Percentiles rank a stretch among this genome's conserved stretches.
Conservation (phyloP, 495 filamentous ascomycete genomes). For the Tuber microsphaerosporum region DNA sequence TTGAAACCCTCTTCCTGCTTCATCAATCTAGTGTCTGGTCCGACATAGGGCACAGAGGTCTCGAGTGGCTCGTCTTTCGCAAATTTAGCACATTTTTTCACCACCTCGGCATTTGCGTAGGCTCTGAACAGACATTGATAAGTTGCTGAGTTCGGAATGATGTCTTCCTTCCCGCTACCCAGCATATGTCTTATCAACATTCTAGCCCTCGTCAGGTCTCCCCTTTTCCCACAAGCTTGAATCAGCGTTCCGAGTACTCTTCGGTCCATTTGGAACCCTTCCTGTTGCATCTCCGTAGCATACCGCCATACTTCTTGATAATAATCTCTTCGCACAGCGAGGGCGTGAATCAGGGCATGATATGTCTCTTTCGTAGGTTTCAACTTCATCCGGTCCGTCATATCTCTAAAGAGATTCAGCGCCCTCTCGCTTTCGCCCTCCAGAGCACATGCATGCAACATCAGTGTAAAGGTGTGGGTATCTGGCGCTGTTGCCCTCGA, state of each 20-base stretch:
- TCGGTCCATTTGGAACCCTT: slow-evolving; percentile 24
- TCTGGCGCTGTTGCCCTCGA: slow-evolving; percentile 38
- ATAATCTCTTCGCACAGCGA: slow-evolving; percentile 40
- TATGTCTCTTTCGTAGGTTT: slow-evolving; percentile 30
- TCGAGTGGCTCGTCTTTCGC: neutral
- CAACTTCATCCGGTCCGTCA: slow-evolving; percentile 33
- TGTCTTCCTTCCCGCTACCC: slow-evolving; percentile 15
- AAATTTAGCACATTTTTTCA: slow-evolving; percentile 12
- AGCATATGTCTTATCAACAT: slow-evolving; percentile 40
- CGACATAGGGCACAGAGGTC: slow-evolving; percentile 12
- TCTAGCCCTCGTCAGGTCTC: slow-evolving; percentile 38
- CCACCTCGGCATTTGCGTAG: slow-evolving; percentile 21
- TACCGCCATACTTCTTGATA: slow-evolving; percentile 38
- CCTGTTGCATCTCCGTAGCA: slow-evolving; percentile 34
- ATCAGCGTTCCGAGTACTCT: slow-evolving; percentile 31
- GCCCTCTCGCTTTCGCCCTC: slow-evolving; percentile 37
- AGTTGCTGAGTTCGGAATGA: slow-evolving; percentile 33
- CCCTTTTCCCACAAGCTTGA: slow-evolving; percentile 37
- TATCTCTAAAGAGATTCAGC: slow-evolving; percentile 37
- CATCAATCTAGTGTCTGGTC: slow-evolving; percentile 10
- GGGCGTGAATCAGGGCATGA: slow-evolving; percentile 39
- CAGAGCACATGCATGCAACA: slow-evolving; percentile 40
- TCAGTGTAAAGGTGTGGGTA: slow-evolving; percentile 27
- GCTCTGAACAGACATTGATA: slow-evolving; percentile 37
- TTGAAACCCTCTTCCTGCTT: slow-evolving; percentile 17